Evolutionary conservation across 2,329 filamentous ascomycete genomes (phyloP).

Genomic region (Beauveria caledonica): DNA sequence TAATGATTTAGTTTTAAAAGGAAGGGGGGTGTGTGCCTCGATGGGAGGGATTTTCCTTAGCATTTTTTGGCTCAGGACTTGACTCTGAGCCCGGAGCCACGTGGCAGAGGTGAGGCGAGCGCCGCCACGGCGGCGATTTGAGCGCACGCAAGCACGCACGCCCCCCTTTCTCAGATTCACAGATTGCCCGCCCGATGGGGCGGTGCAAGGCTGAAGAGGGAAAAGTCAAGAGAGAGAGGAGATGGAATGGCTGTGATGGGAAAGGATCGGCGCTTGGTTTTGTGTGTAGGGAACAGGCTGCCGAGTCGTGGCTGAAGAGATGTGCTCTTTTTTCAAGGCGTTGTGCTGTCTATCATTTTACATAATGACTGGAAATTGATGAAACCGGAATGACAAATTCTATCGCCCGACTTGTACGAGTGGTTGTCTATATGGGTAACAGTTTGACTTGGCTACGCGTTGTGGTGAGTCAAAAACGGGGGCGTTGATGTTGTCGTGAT

Average conservation of each 20-base stretch:
- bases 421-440: too few relatives aligned
- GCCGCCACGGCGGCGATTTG: not conserved
- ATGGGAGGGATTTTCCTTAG: not conserved
- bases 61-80: conserved; percentile 1
- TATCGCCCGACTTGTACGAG: too few relatives aligned
- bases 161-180: too few relatives aligned
- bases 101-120: not conserved
- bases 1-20: not conserved
- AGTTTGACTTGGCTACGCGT: too few relatives aligned
- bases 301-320: not conserved
- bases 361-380: too few relatives aligned
- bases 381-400: too few relatives aligned
- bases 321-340: not conserved
- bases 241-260: not conserved
- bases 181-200: not conserved
- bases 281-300: not conserved
- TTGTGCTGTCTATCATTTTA: too few relatives aligned
- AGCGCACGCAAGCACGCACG: too few relatives aligned
- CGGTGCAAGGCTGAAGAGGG: not conserved
- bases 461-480: too few relatives aligned
- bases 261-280: conserved; percentile 2
- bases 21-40: conserved; percentile 2
- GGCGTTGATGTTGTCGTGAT: too few relatives aligned
- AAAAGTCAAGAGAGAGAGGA: not conserved
- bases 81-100: conserved; percentile 12